A percentile compares a stretch with the other conserved stretches of the same genome.
These are phyloP conservation scores for Serendipita vermifera DNA, from an alignment of 768 basidiomycete species.

Conservation along the genomic window DNA sequence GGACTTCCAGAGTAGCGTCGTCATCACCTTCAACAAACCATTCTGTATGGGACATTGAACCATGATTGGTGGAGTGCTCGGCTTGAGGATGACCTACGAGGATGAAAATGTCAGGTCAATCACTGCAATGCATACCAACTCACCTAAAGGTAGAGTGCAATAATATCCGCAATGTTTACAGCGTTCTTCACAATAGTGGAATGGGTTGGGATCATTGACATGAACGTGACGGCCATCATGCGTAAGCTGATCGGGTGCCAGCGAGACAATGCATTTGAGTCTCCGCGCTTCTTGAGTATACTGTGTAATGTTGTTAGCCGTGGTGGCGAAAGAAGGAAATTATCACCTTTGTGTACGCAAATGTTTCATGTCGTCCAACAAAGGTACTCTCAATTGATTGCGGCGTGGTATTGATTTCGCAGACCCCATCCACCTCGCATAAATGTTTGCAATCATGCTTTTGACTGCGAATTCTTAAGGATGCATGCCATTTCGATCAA, in stretches of 20 bases:
- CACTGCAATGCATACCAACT: neutral
- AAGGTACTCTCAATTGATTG: constrained; percentile 51
- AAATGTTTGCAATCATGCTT: constrained; percentile 34
- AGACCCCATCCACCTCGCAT: constrained; percentile 39
- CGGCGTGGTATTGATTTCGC: constrained; percentile 45
- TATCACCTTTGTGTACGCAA: constrained; percentile 51
- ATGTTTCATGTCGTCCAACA: constrained; percentile 44
- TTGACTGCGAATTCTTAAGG: constrained; percentile 28
- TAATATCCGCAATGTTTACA: constrained; percentile 45
- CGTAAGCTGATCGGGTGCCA: constrained; percentile 29
- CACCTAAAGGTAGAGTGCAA: constrained; percentile 45
- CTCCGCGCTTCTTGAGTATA: constrained; percentile 34
- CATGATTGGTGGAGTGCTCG: constrained; percentile 51
- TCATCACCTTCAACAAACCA: constrained; percentile 47
- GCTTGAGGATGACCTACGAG: constrained; percentile 41
- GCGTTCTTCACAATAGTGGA: constrained; percentile 45
- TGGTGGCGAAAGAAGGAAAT: neutral
- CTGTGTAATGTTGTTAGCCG: neutral
- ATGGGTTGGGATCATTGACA: constrained; percentile 29
- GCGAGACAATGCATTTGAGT: constrained; percentile 35
- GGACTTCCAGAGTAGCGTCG: constrained; percentile 37
- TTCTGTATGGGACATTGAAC: constrained; percentile 45
- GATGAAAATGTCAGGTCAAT: neutral
- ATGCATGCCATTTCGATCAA: neutral
- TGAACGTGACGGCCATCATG: constrained; percentile 41